A percentile compares a stretch with the other conserved stretches of the same genome.
These are phyloP conservation scores for Clarkia xantiana DNA, from an alignment of 345 rosid genomes.

Conservation along the genomic window DNA sequence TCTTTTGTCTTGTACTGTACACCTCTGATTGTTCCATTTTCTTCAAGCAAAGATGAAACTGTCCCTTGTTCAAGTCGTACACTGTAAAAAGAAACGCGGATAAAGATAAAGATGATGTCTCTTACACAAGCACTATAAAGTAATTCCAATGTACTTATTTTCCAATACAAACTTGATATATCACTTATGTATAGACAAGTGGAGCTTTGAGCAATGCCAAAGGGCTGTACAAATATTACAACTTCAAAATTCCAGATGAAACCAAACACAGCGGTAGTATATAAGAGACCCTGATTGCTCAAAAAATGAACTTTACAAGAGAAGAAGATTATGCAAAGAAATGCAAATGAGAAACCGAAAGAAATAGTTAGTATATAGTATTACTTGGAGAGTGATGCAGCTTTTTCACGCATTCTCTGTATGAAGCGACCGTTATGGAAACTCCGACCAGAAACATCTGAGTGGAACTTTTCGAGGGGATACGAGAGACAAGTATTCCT, in stretches of 20 bases:
- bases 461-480: conserved; percentile 29
- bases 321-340: too few species aligned
- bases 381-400: conserved; percentile 34
- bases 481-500: conserved; percentile 20
- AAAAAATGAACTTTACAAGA: too few species aligned
- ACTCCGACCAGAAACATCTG: conserved; percentile 39
- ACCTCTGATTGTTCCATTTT: conserved; percentile 11
- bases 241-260: too few species aligned
- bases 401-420: conserved; percentile 40
- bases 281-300: too few species aligned
- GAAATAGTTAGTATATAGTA: background rate
- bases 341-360: background rate
- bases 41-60: conserved; percentile 11
- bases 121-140: too few species aligned
- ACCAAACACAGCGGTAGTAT: too few species aligned
- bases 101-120: too few species aligned
- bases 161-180: too few species aligned
- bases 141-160: too few species aligned
- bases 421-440: conserved; percentile 52
- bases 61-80: conserved; percentile 14
- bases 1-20: conserved; percentile 8
- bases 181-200: too few species aligned
- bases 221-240: too few species aligned
- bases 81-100: conserved; percentile 2
- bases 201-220: too few species aligned